Evolutionary conservation across 2,329 filamentous ascomycete species (phyloP).

Genomic region (Penicillium concentricum): DNA sequence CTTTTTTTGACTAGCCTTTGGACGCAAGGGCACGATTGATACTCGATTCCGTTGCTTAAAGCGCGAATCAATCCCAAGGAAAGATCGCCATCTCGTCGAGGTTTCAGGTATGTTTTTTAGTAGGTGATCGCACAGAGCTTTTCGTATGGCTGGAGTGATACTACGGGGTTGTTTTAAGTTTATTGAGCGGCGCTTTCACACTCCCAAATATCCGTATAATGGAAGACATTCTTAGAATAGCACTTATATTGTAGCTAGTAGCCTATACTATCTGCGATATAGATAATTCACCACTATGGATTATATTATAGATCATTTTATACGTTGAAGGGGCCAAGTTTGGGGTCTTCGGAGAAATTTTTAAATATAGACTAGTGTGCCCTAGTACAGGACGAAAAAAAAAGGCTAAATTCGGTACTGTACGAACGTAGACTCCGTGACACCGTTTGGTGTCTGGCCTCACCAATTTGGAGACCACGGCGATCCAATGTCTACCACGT

Average conservation of each 20-base stretch:
- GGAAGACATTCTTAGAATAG: neutral
- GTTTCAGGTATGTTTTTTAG: neutral
- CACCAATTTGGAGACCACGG: no score
- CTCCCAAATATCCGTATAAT: neutral
- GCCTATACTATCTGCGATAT: neutral
- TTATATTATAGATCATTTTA: neutral
- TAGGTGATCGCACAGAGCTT: neutral
- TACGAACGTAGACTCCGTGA: no score
- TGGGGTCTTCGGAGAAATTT: no score
- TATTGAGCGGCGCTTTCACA: neutral
- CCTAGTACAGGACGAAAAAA: no score
- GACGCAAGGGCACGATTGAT: neutral
- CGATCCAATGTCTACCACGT: no score
- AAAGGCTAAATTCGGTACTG: no score
- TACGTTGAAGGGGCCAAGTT: neutral
- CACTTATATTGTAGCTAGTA: neutral
- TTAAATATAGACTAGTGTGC: no score
- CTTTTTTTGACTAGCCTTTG: slow-evolving; percentile 5
- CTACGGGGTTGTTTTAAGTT: neutral
- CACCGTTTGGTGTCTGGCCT: no score
- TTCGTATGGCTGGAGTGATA: neutral
- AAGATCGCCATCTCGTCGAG: slow-evolving; percentile 2
- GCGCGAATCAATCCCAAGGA: neutral
- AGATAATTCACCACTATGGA: neutral
- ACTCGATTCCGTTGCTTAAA: neutral